These are phyloP conservation scores for Lanmaoa rubissima DNA, from an alignment of 768 basidiomycete genomes.

Conservation along the genomic window DNA sequence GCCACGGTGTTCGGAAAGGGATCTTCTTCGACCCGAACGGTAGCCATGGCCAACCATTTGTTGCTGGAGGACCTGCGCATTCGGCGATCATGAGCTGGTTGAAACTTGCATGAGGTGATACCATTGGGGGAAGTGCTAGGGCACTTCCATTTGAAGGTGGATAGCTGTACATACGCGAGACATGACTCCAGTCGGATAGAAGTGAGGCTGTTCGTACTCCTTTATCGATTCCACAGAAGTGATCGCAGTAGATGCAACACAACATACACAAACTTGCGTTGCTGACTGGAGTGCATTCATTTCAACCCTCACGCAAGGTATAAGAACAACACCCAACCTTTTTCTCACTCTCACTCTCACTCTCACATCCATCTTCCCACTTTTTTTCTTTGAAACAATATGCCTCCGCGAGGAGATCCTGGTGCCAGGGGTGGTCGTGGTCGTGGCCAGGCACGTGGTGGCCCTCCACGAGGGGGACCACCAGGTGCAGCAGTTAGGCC, in stretches of 20 bases:
- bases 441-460: conserved; percentile 28
- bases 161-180: conserved; percentile 6
- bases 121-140: not conserved
- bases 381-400: conserved; percentile 16
- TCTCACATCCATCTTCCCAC: conserved; percentile 18
- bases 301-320: conserved; percentile 3
- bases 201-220: not conserved
- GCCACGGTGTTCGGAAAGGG: conserved; percentile 70
- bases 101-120: conserved; percentile 18
- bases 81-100: conserved; percentile 65
- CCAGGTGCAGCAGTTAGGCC: conserved; percentile 18
- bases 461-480: conserved; percentile 31
- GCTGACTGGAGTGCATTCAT: not conserved
- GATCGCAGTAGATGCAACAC: conserved; percentile 10
- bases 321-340: conserved; percentile 17
- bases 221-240: conserved; percentile 24
- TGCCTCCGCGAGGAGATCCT: conserved; percentile 40
- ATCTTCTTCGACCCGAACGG: conserved; percentile 63
- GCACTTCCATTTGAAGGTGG: conserved; percentile 3
- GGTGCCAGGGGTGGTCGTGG: conserved; percentile 25
- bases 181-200: not conserved
- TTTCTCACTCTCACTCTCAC: conserved; percentile 13
- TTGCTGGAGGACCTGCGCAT: conserved; percentile 51
- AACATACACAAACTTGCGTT: conserved; percentile 29
- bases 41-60: conserved; percentile 60